phyloP scores from a whole-genome alignment of 306 rosid genomes.

The Quercus engelmannii region DNA sequence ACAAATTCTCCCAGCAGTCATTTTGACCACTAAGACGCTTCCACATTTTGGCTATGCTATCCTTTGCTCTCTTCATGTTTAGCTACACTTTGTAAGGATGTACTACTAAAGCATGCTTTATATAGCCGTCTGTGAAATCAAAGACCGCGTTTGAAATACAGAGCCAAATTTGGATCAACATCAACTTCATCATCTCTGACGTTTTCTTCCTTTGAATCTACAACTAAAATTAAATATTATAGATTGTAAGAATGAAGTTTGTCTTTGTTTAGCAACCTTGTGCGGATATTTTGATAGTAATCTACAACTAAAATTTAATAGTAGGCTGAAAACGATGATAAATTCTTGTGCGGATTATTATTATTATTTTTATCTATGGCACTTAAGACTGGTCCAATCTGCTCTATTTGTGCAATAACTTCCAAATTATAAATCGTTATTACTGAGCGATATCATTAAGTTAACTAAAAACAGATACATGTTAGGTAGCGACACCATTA shows the following conservation, averaged over 20 bases:
- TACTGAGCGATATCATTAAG: too few relatives aligned
- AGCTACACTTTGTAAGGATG: constrained; percentile 19
- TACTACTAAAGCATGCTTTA: constrained; percentile 17
- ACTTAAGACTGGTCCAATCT: too few relatives aligned
- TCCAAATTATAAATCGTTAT: too few relatives aligned
- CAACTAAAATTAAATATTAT: not conserved
- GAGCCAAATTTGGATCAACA: not conserved
- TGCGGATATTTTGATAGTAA: too few relatives aligned
- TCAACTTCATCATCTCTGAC: not conserved
- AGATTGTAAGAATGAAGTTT: not conserved
- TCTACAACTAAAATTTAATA: too few relatives aligned
- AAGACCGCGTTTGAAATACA: constrained; percentile 9
- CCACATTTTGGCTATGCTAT: constrained; percentile 38
- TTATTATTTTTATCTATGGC: too few relatives aligned
- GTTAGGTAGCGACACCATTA: too few relatives aligned
- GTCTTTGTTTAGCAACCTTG: not conserved
- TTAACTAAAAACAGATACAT: too few relatives aligned
- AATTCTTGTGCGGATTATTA: too few relatives aligned
- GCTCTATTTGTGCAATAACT: too few relatives aligned
- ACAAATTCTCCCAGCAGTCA: constrained; percentile 54
- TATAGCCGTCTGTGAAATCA: constrained; percentile 5
- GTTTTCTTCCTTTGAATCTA: not conserved
- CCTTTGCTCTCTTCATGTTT: constrained; percentile 29
- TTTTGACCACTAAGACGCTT: constrained; percentile 44
- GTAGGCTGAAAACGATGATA: too few relatives aligned